Base-by-base conservation (phyloP, 352 stramenopile species). In the Phytophthora niederhauseri region DNA sequence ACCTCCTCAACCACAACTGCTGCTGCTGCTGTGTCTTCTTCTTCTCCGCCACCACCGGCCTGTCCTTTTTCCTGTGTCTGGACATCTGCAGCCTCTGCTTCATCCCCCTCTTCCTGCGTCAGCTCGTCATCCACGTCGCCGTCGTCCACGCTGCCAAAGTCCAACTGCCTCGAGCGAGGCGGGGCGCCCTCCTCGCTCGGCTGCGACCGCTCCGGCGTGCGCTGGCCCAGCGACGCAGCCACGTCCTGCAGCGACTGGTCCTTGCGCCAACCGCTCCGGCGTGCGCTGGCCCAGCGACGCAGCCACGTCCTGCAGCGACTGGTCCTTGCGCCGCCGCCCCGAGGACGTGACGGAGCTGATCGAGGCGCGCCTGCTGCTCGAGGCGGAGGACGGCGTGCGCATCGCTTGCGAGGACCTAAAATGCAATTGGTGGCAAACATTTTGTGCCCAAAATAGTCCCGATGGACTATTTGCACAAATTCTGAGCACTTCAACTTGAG, bases 161-260 rank as follows among this genome's bases (percentile, higher is more conserved):
- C 56, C 28, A 89, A 30, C 36, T 84, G 76, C 22, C 71, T 66
- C 2, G 66, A 78, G 14, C 70, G 73, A 9, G 68, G 62, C 9
- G 66, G 57, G 20, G 64, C 56, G 11, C 30, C 48, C 8, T 59
- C 50, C 31, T 49, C 61, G 31, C 57, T 64, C n/a, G 17, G 22
- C 15, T 64, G 60, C 19, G 53, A 57, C 11, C 36, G 36, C 34
- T 41, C 34, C 34, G 43, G 45, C 1, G 64, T 75, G 31, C 48
- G 53, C 22, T 75, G 57, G 5, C 60, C 72, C 19, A 82, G 36
- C 6, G 68, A 70, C 45, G 38, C 30, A 15, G 61, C 59, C 1
- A 76, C n/a, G 14, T 66, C 58, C 19, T 36, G 28, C 15, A 78
- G 38, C 22, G 72, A 73, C n/a, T 80, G 72, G 4, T 61, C 66